A percentile compares a stretch with the other conserved stretches of the same genome.
Evolutionary conservation across 805 yeast species (phyloP).

Genomic region (Candida suzukii): DNA sequence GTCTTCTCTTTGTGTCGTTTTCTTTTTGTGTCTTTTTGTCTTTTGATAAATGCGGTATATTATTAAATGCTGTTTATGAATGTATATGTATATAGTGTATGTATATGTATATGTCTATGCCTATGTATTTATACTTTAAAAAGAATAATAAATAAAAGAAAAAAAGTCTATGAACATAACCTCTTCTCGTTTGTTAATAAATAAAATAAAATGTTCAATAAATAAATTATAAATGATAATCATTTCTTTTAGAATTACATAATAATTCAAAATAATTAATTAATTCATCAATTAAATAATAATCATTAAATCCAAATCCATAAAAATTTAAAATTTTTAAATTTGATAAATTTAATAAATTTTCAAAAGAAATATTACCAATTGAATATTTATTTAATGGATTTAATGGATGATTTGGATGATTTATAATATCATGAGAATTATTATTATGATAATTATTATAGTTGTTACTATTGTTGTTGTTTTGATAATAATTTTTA

Average conservation of each 20-base stretch:
- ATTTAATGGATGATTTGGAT: not conserved
- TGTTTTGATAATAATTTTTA: conserved; percentile 1
- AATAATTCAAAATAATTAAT: conserved; percentile 8
- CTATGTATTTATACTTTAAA: not conserved
- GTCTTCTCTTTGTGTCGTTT: no score
- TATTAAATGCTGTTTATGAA: no score
- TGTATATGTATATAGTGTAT: no score
- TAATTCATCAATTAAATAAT: conserved; percentile 8
- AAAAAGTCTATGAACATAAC: no score
- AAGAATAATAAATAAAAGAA: no score
- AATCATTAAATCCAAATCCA: conserved; percentile 13
- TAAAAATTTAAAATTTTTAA: conserved; percentile 3
- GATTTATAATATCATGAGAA: not conserved
- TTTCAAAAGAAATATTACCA: not conserved
- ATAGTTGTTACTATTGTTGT: no score
- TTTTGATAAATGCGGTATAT: no score
- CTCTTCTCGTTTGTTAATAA: no score
- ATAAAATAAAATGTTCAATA: no score
- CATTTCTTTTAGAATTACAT: not conserved
- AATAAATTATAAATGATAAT: not conserved
- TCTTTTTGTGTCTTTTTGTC: no score
- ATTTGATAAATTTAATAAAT: no score
- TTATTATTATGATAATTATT: not conserved
- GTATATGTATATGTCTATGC: not conserved
- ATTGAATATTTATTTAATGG: not conserved